phyloP scores from a whole-genome alignment of 495 filamentous ascomycete genomes.

The Pseudotulostoma volvatum region DNA sequence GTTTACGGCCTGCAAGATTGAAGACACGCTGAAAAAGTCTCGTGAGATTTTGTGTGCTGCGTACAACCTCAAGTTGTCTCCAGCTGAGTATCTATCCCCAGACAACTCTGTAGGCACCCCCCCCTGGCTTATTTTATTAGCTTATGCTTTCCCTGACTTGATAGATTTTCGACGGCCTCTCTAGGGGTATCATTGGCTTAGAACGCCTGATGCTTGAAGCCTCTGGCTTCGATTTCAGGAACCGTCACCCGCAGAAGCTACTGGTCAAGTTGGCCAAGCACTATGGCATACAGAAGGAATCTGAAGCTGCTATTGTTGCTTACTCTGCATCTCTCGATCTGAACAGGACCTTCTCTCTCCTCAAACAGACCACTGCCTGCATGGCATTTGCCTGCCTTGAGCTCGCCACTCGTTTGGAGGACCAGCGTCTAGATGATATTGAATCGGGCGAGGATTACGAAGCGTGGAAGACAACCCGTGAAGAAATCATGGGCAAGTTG shows the following conservation, averaged over 20 bases:
- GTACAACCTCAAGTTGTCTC: slow-evolving; percentile 61
- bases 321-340: slow-evolving; percentile 76
- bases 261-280: slow-evolving; percentile 55
- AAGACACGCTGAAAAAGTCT: slow-evolving; percentile 95
- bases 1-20: slow-evolving; percentile 89
- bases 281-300: slow-evolving; percentile 32
- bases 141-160: too few species aligned
- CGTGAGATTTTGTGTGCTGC: slow-evolving; percentile 80
- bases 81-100: slow-evolving; percentile 57
- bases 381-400: slow-evolving; percentile 73
- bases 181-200: slow-evolving; percentile 66
- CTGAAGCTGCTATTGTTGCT: slow-evolving; percentile 41
- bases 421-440: slow-evolving; percentile 29
- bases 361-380: slow-evolving; percentile 68
- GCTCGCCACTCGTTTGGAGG: slow-evolving; percentile 52
- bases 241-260: slow-evolving; percentile 68
- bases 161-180: slow-evolving; percentile 67
- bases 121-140: background rate
- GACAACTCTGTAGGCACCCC: slow-evolving; percentile 59
- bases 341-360: slow-evolving; percentile 79
- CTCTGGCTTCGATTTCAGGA: slow-evolving; percentile 86
- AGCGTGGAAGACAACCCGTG: slow-evolving; percentile 43
- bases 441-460: slow-evolving; percentile 30
- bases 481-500: slow-evolving; percentile 49
- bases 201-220: slow-evolving; percentile 91